A percentile compares a stretch with the other conserved stretches of the same genome.
Evolutionary conservation across 192 early-diverging fungal species (phyloP).

Genomic region (Thamnidium elegans): DNA sequence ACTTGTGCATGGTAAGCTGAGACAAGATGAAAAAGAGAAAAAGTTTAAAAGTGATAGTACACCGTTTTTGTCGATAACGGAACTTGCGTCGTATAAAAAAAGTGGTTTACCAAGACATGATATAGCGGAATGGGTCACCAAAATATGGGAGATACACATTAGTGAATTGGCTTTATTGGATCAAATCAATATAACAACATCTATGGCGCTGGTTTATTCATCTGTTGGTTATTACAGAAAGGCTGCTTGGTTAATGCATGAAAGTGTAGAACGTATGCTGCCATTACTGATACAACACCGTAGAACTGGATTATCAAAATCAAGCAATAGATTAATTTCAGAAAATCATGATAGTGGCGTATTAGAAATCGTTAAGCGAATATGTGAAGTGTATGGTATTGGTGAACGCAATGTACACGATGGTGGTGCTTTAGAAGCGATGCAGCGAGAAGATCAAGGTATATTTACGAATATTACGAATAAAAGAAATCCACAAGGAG

Average conservation of each 20-base stretch:
- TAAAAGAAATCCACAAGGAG: not conserved
- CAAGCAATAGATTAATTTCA: not conserved
- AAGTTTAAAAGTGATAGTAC: conserved; percentile 25
- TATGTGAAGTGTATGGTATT: conserved; percentile 69
- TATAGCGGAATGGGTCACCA: conserved; percentile 62
- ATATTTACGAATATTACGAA: not conserved
- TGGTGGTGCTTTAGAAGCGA: conserved; percentile 20
- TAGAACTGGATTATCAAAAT: conserved; percentile 6
- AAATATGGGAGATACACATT: conserved; percentile 45
- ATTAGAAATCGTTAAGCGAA: conserved; percentile 55
- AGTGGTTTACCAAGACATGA: conserved; percentile 50
- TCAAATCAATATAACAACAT: conserved; percentile 32
- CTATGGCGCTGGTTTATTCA: conserved; percentile 23
- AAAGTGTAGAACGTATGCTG: conserved; percentile 21
- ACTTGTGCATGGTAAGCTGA: conserved; percentile 33
- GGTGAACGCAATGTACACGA: conserved; percentile 36
- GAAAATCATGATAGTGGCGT: conserved; percentile 46
- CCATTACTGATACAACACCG: conserved; percentile 28
- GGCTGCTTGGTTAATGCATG: conserved; percentile 25
- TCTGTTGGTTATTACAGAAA: conserved; percentile 27
- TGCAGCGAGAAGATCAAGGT: not conserved
- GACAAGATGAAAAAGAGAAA: not conserved
- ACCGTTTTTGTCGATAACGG: conserved; percentile 20
- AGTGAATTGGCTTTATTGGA: conserved; percentile 54
- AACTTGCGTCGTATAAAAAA: conserved; percentile 12